Evolutionary conservation across 768 basidiomycete species (phyloP).

Genomic region (Phlebiopsis flavidoalba): DNA sequence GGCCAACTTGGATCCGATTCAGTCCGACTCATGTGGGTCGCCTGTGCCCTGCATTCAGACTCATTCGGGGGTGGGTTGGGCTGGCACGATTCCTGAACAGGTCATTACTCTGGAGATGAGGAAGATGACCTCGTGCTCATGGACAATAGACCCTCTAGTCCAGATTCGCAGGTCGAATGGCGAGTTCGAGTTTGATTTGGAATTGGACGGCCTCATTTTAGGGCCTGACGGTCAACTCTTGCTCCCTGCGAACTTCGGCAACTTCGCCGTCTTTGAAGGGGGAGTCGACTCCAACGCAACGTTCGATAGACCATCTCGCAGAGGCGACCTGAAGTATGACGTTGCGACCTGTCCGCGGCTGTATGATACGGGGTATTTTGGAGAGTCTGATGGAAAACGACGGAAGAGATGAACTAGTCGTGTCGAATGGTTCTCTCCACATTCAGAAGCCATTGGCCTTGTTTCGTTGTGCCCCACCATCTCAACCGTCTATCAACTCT

Average conservation of each 20-base stretch:
- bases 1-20: conserved; percentile 66
- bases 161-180: conserved; percentile 19
- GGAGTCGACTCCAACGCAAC: conserved; percentile 27
- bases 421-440: conserved; percentile 62
- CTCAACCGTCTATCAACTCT: conserved; percentile 63
- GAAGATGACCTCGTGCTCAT: conserved; percentile 24
- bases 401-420: conserved; percentile 82
- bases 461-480: conserved; percentile 62
- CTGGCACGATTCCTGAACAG: conserved; percentile 15
- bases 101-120: conserved; percentile 23
- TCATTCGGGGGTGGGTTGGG: conserved; percentile 28
- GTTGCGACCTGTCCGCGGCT: conserved; percentile 8
- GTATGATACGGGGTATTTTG: conserved; percentile 11
- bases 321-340: conserved; percentile 32
- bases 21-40: conserved; percentile 42
- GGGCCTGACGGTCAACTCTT: conserved; percentile 23
- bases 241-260: conserved; percentile 12
- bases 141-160: conserved; percentile 22
- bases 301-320: conserved; percentile 40
- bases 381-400: conserved; percentile 64
- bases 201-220: conserved; percentile 22
- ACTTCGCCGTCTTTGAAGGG: conserved; percentile 11
- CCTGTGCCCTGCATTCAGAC: conserved; percentile 39
- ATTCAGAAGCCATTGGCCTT: conserved; percentile 73
- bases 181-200: conserved; percentile 23